Conservation (phyloP, 2,329 filamentous ascomycete genomes). For the Cercospora zeae-maydis region DNA sequence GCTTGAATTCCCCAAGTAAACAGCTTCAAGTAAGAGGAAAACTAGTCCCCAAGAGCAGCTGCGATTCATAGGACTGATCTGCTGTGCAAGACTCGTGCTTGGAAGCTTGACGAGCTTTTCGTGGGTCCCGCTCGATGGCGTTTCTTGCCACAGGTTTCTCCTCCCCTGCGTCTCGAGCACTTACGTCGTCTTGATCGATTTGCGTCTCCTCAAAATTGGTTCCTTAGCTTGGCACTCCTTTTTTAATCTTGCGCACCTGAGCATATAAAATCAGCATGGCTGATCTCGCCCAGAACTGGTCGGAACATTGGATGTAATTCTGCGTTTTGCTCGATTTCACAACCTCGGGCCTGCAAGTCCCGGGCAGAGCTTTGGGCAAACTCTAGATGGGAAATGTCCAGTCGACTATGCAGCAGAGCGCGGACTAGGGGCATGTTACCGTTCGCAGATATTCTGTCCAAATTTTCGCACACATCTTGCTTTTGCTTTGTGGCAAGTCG, state of each 20-base stretch:
- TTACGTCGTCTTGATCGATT: constrained; percentile 32
- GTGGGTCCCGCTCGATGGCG: not conserved
- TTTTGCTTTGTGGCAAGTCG: constrained; percentile 35
- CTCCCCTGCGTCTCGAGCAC: constrained; percentile 1
- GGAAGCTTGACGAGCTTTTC: not conserved
- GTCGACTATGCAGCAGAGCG: not conserved
- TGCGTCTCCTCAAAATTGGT: constrained; percentile 28
- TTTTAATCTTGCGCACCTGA: constrained; percentile 32
- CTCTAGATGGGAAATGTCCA: not conserved
- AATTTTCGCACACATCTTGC: constrained; percentile 33
- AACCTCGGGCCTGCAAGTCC: not conserved
- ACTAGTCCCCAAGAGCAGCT: not conserved
- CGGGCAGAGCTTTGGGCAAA: not conserved
- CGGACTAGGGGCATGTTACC: constrained; percentile 17
- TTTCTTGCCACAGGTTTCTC: not conserved
- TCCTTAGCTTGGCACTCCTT: constrained; percentile 34
- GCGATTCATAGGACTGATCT: not conserved
- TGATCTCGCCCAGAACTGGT: not conserved
- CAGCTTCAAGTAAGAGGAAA: no score
- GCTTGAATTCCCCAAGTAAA: no score
- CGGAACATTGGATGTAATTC: not conserved
- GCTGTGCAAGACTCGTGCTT: not conserved
- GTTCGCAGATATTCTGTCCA: constrained; percentile 28
- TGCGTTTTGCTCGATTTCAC: not conserved
- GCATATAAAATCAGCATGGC: not conserved